Base-by-base conservation (phyloP, 2,329 filamentous ascomycete species). In the Pestalotiopsis sp. region DNA sequence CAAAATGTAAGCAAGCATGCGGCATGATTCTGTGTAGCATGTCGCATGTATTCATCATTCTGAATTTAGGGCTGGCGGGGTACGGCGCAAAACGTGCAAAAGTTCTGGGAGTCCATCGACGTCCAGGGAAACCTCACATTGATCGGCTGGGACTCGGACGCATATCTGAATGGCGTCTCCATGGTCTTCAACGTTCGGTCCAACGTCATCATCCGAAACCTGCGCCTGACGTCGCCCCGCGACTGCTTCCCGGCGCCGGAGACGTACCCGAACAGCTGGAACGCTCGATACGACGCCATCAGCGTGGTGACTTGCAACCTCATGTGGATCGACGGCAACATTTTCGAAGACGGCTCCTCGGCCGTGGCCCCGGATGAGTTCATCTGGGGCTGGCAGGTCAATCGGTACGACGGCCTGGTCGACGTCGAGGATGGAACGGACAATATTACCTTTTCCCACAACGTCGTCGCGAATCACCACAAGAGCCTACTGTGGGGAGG, bases 401-500 rank as follows among this genome's bases (percentile, higher is more conserved):
- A 73, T 58, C 70, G 70, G 12, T 73, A 71, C 67, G 72, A 73
- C 41, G 72, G 72, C 6, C 67, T 72, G 2, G 69, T 72, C 58
- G 72, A 73, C 65, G 70, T 71, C 61, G 72, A 73, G 63, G 72
- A 73, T 58, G 72, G 72, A 23, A 70, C 71, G 1, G 72, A 73
- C 60, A 31, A 67, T 39, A 68, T 73, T 49, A 73, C 72, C 11
- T 72, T 73, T 61, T 72, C 71, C 62, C 72, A 73, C 64, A 73
- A 73, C 36, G 60, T 72, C 25, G 68, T 73, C 25, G 70, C 71
- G 1, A 73, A 73, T 41, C 72, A 73, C 58, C 72, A 73, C 57
- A 73, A 72, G 70, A 73, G 72, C 58, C 49, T 73, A 11, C 68
- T 73, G 6, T 72, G 71, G 71, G 72, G 72, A 41, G 71, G 72